Evolutionary conservation across 495 filamentous ascomycete species (phyloP).

Genomic region (Xylaria sp.): DNA sequence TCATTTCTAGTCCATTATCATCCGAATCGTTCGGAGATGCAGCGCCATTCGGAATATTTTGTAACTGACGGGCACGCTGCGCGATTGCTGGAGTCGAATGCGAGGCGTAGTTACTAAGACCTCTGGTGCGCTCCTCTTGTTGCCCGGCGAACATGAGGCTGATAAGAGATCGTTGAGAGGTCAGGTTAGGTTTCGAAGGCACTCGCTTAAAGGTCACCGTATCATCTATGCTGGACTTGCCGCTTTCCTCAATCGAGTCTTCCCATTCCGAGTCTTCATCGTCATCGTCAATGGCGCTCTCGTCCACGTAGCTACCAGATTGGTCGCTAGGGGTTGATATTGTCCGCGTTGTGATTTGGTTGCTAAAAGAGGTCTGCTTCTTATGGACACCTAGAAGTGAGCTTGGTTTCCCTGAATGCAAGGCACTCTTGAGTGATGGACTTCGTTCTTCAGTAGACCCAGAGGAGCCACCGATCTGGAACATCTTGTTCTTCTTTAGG

Average conservation of each 20-base stretch:
- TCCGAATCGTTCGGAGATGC: slow-evolving; percentile 74
- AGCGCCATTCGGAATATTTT: slow-evolving; percentile 75
- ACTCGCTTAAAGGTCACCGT: slow-evolving; percentile 84
- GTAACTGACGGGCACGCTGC: slow-evolving; percentile 74
- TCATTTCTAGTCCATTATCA: slow-evolving; percentile 75
- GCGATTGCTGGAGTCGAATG: slow-evolving; percentile 81
- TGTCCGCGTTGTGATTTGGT: slow-evolving; percentile 71
- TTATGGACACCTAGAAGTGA: slow-evolving; percentile 59
- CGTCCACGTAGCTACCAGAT: slow-evolving; percentile 75
- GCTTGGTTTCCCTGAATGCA: slow-evolving; percentile 53
- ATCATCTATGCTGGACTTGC: slow-evolving; percentile 79
- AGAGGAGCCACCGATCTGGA: slow-evolving; percentile 82
- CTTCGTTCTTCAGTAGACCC: slow-evolving; percentile 71
- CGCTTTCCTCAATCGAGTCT: slow-evolving; percentile 89
- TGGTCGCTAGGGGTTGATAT: slow-evolving; percentile 70
- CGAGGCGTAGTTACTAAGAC: slow-evolving; percentile 70
- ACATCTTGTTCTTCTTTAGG: slow-evolving; percentile 72
- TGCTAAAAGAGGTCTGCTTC: slow-evolving; percentile 87
- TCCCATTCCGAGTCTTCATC: slow-evolving; percentile 91
- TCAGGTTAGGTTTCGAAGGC: slow-evolving; percentile 84
- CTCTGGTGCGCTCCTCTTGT: slow-evolving; percentile 68
- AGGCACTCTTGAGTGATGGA: slow-evolving; percentile 76
- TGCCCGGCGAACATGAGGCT: slow-evolving; percentile 83
- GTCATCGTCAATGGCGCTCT: slow-evolving; percentile 87
- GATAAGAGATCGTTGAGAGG: slow-evolving; percentile 85